Percentiles rank a stretch among this genome's conserved stretches.
phyloP scores from a whole-genome alignment of 148 eudicot species.

The Rhododendron mucronatum region DNA sequence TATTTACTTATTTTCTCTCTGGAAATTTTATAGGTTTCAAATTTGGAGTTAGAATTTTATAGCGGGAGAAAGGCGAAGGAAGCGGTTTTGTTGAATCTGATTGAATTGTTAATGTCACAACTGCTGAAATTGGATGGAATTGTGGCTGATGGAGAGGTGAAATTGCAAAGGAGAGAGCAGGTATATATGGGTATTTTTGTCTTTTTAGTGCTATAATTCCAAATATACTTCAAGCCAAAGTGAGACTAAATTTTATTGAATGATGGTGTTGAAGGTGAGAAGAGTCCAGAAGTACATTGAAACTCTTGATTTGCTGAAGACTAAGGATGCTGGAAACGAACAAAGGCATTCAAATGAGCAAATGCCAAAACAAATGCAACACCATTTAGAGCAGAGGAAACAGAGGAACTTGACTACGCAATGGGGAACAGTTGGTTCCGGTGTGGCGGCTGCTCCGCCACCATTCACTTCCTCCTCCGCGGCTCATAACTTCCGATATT shows the following conservation, averaged over 20 bases:
- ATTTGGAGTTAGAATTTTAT: conserved; percentile 44
- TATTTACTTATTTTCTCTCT: background rate
- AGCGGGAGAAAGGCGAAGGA: conserved; percentile 60
- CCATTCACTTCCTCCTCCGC: background rate
- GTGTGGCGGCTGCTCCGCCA: background rate
- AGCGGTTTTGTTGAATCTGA: conserved; percentile 47
- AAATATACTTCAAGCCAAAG: background rate
- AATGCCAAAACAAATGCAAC: conserved; percentile 2
- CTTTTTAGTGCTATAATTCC: too few species aligned
- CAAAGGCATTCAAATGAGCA: background rate
- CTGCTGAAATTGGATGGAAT: conserved; percentile 72
- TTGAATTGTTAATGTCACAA: conserved; percentile 66
- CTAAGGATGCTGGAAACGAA: conserved; percentile 1
- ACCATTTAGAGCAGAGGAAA: background rate
- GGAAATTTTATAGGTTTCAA: conserved; percentile 38
- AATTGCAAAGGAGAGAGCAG: conserved; percentile 67
- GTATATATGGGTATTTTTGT: conserved; percentile 20
- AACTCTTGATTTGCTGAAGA: conserved; percentile 27
- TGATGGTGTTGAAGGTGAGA: conserved; percentile 19
- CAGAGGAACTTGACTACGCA: conserved; percentile 10
- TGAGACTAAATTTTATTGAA: background rate
- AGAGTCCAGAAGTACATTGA: conserved; percentile 26
- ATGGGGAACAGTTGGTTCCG: conserved; percentile 6
- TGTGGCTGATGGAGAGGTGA: conserved; percentile 67
- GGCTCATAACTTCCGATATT: background rate